A percentile compares a stretch with the other conserved stretches of the same genome.
Conservation (phyloP, 306 rosid species). For the Quercus suber region DNA sequence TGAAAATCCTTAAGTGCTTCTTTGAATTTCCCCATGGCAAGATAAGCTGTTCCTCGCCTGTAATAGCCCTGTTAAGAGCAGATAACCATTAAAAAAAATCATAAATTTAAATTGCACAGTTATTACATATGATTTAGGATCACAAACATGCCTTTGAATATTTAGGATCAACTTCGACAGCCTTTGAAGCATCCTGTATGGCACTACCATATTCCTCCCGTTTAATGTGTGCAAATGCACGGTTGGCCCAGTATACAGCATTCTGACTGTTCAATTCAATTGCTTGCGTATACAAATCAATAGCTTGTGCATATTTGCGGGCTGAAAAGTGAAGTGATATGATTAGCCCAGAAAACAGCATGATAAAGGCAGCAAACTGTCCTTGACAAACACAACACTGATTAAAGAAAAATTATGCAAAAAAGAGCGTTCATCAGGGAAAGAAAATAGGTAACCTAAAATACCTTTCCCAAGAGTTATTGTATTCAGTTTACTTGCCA, state of each 20-base stretch:
- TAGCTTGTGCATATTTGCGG: conserved; percentile 77
- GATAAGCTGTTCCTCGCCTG: conserved; percentile 92
- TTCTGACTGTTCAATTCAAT: conserved; percentile 67
- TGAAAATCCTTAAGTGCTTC: conserved; percentile 95
- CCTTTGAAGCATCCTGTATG: conserved; percentile 86
- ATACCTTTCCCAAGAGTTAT: background rate
- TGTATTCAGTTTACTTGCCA: conserved; percentile 1
- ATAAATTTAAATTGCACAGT: conserved; percentile 9
- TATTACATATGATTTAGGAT: conserved; percentile 7
- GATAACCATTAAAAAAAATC: conserved; percentile 30
- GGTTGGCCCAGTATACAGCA: conserved; percentile 93
- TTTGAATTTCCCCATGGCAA: conserved; percentile 92
- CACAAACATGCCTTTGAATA: conserved; percentile 73
- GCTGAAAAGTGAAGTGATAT: conserved; percentile 54
- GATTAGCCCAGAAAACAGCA: conserved; percentile 27
- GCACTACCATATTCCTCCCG: conserved; percentile 98
- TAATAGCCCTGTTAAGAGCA: conserved; percentile 76
- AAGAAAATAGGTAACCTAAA: background rate
- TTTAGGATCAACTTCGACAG: conserved; percentile 88
- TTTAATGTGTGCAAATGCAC: conserved; percentile 89
- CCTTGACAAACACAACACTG: conserved; percentile 16
- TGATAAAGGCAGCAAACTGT: conserved; percentile 2
- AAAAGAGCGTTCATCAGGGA: background rate
- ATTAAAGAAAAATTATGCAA: background rate
- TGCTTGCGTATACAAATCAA: conserved; percentile 83